Evolutionary conservation across 106 monocot species (phyloP).

Genomic region (Acanthochlamys bracteata): DNA sequence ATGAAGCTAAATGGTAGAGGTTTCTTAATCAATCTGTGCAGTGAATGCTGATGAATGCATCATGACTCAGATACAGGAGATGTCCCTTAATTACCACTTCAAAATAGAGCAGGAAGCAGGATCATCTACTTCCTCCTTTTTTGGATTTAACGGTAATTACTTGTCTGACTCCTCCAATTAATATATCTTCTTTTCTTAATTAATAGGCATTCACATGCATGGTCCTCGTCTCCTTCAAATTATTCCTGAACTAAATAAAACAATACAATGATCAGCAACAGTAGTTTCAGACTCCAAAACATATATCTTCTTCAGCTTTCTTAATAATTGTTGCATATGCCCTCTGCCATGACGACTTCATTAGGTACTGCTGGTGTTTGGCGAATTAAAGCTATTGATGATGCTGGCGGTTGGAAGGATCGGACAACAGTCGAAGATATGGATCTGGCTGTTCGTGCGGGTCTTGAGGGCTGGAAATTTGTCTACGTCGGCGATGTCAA

Average conservation of each 20-base stretch:
- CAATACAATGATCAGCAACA: too few species aligned
- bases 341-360: too few species aligned
- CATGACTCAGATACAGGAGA: constrained; percentile 82
- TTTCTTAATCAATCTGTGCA: constrained; percentile 5
- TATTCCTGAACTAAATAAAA: too few species aligned
- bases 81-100: constrained; percentile 87
- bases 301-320: too few species aligned
- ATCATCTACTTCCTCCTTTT: constrained; percentile 51
- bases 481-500: constrained; percentile 51
- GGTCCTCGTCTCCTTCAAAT: too few species aligned
- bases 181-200: not conserved
- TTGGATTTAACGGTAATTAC: constrained; percentile 71
- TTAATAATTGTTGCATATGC: too few species aligned
- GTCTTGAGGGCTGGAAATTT: constrained; percentile 73
- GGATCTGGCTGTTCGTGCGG: constrained; percentile 72
- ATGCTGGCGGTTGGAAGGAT: constrained; percentile 81
- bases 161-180: not conserved
- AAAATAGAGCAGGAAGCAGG: constrained; percentile 79
- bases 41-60: constrained; percentile 74
- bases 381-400: constrained; percentile 49
- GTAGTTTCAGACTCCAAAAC: too few species aligned
- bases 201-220: too few species aligned
- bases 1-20: too few species aligned
- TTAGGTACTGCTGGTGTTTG: constrained; percentile 82
- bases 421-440: constrained; percentile 82